Base-by-base conservation (phyloP, 345 rosid genomes). In the Aquilaria yunnanensis region DNA sequence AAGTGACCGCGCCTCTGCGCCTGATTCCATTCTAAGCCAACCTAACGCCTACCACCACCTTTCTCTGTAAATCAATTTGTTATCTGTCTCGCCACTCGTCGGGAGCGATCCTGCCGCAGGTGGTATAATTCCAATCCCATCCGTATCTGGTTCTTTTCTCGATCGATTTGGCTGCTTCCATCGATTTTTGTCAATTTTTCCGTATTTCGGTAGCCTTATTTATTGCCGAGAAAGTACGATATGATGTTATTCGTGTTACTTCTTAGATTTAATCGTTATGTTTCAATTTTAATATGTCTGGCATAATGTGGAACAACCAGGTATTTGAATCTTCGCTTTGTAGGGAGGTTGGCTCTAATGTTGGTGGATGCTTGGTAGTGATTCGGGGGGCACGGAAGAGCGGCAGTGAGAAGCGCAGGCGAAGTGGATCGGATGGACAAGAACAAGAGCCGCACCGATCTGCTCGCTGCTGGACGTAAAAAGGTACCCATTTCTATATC, bases 391-490 rank as follows among this genome's bases (percentile, higher is more conserved):
- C 43, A 37, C 43, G 43, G 43, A 71, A 52, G 48, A 54, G 46
- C 69, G 54, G 8, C 62, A 43, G 77, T 80, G 61, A 68, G 80
- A 34, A 59, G 47, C 37, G 43, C 64, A 51, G 64, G 48, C 62
- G 41, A 72, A 66, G 84, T 61, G 73, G 78, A 73, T 71, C 65
- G 56, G 78, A 93, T 90, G 97, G 98, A 93, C 68, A 90, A 88
- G 83, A 90, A 86, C 80, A 93, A 86, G 86, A 86, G 63, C 72
- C 90, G 96, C 64, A 72, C 81, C 32, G 97, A 93, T 78, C 81
- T 89, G 68, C 97, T 90, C 33, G 89, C 92, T 1, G 98, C 98
- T 1, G 98, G 98, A 31, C 96, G 97, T 12, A 86, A 90, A 70
- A 90, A 82, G 97, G 98, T 90, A 72, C 50, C 50, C 29, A 1